phyloP scores from a whole-genome alignment of 352 stramenopile genomes.

The Globisporangium emineosum region DNA sequence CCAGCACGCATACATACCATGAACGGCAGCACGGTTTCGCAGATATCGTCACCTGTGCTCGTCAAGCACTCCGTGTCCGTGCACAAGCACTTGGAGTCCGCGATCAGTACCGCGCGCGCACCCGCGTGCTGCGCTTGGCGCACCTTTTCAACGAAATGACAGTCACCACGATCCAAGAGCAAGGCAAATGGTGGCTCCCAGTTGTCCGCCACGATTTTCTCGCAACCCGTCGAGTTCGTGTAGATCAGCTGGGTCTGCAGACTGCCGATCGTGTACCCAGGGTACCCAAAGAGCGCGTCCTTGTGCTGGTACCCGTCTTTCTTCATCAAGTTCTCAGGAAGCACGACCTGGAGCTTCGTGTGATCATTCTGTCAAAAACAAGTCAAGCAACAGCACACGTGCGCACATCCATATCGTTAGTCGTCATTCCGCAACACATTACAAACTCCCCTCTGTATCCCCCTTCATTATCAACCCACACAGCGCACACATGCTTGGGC shows the following conservation, averaged over 20 bases:
- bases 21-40: constrained; percentile 86
- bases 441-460: background rate
- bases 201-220: constrained; percentile 73
- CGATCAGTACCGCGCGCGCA: constrained; percentile 94
- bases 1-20: constrained; percentile 38
- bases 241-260: constrained; percentile 91
- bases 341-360: constrained; percentile 87
- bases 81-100: constrained; percentile 96
- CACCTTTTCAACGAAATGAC: constrained; percentile 97
- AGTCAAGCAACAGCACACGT: constrained; percentile 4
- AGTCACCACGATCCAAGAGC: constrained; percentile 94
- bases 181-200: constrained; percentile 94
- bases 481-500: too few relatives aligned
- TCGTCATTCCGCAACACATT: constrained; percentile 9
- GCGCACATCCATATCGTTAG: background rate
- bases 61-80: constrained; percentile 72
- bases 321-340: constrained; percentile 87
- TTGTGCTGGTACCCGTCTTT: constrained; percentile 95
- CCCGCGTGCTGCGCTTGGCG: constrained; percentile 90
- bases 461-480: constrained; percentile 9
- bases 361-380: constrained; percentile 60
- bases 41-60: constrained; percentile 76
- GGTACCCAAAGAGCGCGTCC: constrained; percentile 96
- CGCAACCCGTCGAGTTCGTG: constrained; percentile 68
- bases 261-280: constrained; percentile 88